A percentile compares a stretch with the other conserved stretches of the same genome.
Evolutionary conservation across 768 basidiomycete genomes (phyloP).

Genomic region (Trametes villosa): DNA sequence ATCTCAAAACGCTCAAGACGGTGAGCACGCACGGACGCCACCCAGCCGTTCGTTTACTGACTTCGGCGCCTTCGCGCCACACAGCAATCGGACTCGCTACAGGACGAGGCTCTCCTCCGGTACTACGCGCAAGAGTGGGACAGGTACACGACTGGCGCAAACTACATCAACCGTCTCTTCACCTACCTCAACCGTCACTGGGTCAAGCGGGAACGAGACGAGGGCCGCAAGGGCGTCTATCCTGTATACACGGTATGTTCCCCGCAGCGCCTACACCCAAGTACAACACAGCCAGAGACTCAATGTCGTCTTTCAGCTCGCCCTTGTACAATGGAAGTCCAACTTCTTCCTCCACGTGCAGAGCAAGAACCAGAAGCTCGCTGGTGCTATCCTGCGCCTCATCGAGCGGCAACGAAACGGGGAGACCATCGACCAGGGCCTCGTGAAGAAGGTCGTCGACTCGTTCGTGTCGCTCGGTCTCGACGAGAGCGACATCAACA

Average conservation of each 20-base stretch:
- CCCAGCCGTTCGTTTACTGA: background rate
- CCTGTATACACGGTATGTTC: conserved; percentile 88
- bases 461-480: conserved; percentile 94
- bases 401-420: conserved; percentile 96
- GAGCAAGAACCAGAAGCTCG: conserved; percentile 78
- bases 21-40: conserved; percentile 48
- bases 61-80: conserved; percentile 8
- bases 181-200: conserved; percentile 99
- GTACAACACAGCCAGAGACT: background rate
- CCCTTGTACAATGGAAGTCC: conserved; percentile 94
- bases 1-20: conserved; percentile 70
- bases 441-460: conserved; percentile 94
- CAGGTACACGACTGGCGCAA: conserved; percentile 94
- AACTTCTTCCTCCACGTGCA: conserved; percentile 92
- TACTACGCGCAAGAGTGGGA: conserved; percentile 96
- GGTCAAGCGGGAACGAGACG: conserved; percentile 98
- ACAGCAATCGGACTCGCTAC: conserved; percentile 77
- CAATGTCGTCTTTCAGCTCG: conserved; percentile 55
- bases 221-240: conserved; percentile 94
- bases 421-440: conserved; percentile 88
- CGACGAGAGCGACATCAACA: conserved; percentile 91
- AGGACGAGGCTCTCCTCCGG: conserved; percentile 85
- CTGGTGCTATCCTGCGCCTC: conserved; percentile 82
- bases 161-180: conserved; percentile 96
- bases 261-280: conserved; percentile 4